Evolutionary conservation across 1,139 yeast species (phyloP).

Genomic region (Nakaseomyces bracarensis): DNA sequence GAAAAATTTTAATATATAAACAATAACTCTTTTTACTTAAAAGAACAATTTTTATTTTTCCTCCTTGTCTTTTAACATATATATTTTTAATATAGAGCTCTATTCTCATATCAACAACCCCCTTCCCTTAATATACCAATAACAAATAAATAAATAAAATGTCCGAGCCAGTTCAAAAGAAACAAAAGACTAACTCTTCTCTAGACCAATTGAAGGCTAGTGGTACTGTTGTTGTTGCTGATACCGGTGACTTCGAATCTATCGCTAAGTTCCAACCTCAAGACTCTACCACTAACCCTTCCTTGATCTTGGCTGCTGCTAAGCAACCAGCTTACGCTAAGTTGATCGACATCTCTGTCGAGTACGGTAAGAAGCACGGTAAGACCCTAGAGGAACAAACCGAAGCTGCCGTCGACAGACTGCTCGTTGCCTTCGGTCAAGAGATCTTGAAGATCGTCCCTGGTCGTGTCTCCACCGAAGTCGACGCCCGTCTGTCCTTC

Average conservation of each 20-base stretch:
- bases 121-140: no score
- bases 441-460: conserved; percentile 93
- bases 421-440: conserved; percentile 92
- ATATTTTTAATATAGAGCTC: no score
- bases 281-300: conserved; percentile 99
- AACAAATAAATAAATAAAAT: conserved; percentile 17
- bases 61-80: no score
- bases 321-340: conserved; percentile 83
- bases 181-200: conserved; percentile 51
- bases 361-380: conserved; percentile 62
- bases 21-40: no score
- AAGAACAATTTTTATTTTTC: no score
- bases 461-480: conserved; percentile 99
- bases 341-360: conserved; percentile 85
- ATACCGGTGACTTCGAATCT: conserved; percentile 97
- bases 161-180: conserved; percentile 31
- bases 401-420: conserved; percentile 75
- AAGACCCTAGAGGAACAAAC: conserved; percentile 55
- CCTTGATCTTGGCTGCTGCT: conserved; percentile 92
- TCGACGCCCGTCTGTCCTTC: conserved; percentile 94
- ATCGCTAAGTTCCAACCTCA: conserved; percentile 97
- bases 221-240: conserved; percentile 95
- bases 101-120: no score
- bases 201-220: conserved; percentile 89
- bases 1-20: no score